Base-by-base conservation (phyloP, 2,329 filamentous ascomycete genomes). In the Chaetomiaceae sp. region DNA sequence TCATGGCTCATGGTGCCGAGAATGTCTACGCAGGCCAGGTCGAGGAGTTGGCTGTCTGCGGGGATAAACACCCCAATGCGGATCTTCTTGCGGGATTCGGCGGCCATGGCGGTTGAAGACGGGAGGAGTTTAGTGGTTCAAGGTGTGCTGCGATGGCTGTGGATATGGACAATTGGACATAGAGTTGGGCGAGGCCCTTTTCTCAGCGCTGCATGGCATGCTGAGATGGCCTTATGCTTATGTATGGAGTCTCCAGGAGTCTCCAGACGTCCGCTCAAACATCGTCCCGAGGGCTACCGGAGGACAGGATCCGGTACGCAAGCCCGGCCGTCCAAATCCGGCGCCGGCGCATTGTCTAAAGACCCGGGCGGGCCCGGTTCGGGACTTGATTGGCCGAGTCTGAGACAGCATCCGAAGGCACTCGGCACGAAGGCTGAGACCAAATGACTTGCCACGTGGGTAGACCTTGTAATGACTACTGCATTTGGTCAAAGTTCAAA, bases 51-150 rank as follows among this genome's bases (percentile, higher is more conserved):
- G 10, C 70, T 68, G 1, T 68, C 67, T 2, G 59, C 56, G 2
- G 77, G 76, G 44, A 79, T 66, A 62, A 78, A 79, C 51, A 81
- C 75, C 20, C 77, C 78, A 44, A 81, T 70, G 37, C 64, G 70
- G 53, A 80, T 59, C 2, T 54, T 61, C n/a, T 62, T 58, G 36
- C 51, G 50, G 48, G 48, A 25, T 5, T 34, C 25, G 21, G 37
- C 51, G 25, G 32, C 29, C 2, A 41, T 25, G 53, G 56, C 57
- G 40, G 29, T 55, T 13, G 9, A 27, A 9, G n/a, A 3, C 25
- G 10, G n/a, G n/a, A n/a, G n/a, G n/a, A n/a, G n/a, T n/a, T n/a
- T n/a, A n/a, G n/a, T n/a, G n/a, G n/a, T n/a, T n/a, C n/a, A n/a
- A n/a, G n/a, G n/a, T n/a, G n/a, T n/a, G n/a, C n/a, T n/a, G n/a